Percentiles rank a stretch among this genome's conserved stretches.
These are phyloP conservation scores for Przewalskia tangutica DNA, from an alignment of 257 asterid species.

Conservation along the genomic window DNA sequence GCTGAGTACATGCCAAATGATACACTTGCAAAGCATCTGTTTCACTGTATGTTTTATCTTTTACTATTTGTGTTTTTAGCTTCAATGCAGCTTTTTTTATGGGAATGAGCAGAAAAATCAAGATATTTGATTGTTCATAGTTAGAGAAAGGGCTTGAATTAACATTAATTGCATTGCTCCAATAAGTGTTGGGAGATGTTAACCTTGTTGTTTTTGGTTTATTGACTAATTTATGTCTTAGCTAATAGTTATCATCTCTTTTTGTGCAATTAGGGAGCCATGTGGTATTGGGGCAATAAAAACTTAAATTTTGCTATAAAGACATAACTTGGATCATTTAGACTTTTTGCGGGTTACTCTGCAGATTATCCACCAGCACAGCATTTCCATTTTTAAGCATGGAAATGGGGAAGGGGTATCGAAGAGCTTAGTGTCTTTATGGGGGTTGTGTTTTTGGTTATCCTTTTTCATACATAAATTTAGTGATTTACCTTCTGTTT, in stretches of 20 bases:
- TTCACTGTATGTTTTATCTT: constrained; percentile 75
- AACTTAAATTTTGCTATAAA: background rate
- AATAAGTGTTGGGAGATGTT: background rate
- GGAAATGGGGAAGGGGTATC: background rate
- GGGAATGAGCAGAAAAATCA: background rate
- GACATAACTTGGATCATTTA: background rate
- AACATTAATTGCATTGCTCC: background rate
- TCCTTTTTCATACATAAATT: background rate
- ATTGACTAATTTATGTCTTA: background rate
- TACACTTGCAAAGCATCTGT: constrained; percentile 93
- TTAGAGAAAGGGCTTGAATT: background rate
- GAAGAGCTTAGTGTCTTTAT: background rate
- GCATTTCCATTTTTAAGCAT: background rate
- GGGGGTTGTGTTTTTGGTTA: background rate
- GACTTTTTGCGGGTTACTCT: too few species aligned
- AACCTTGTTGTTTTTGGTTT: background rate
- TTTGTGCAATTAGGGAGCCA: background rate
- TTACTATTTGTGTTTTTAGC: background rate
- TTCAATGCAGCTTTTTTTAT: background rate
- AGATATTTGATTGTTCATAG: background rate
- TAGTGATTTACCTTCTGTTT: background rate
- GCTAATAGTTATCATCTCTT: background rate
- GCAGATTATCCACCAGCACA: background rate
- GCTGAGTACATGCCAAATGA: constrained; percentile 97
- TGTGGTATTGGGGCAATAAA: background rate